Evolutionary conservation across 495 filamentous ascomycete genomes (phyloP), one percentile per base, ranked within the genome.

Genomic region (Lindgomyces ingoldianus): DNA sequence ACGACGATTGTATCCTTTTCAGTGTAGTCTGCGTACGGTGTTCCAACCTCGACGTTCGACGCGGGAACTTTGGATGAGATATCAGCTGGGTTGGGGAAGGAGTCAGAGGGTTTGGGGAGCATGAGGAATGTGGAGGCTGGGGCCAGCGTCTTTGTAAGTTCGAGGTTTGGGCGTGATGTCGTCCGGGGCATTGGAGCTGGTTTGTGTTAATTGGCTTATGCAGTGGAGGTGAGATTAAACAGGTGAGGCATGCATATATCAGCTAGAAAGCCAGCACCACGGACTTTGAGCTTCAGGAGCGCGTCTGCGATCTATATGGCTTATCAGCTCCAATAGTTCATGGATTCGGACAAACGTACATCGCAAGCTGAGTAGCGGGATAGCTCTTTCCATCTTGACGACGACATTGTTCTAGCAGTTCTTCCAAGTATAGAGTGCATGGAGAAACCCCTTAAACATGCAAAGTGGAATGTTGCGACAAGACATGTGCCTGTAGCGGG

Each of bases 41-140:
- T 81, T 1, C 77, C 80, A 0, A 73, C 55, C 6, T 77, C 70
- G 3, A 81, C 70, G 57, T 80, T 81, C 4, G 70, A 61, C 14
- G 49, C 14, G 74, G 76, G 70, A 75, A 67, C 66, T 19, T 74
- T 66, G 18, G 70, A 60, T 14, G 74, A 64, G 41, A 67, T 47
- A 9, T 77, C 69, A 12, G 64, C 46, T 4, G 72, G 71, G 47
- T 33, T 44, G 14, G 68, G 53, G 30, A 70, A 70, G 12, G 68
- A 67, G 1, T 50, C 46, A 27, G 72, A 41, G 46, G 69, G 44
- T 63, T 85, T 87, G 12, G 83, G 74, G 33, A 82, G 74, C 70
- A 89, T 86, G 62, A 85, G 80, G 58, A 89, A 81, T 4, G 87
- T 90, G 27, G 81, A 84, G 26, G 83, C 84, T 46, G 83, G 85